Conservation (phyloP, 768 basidiomycete species). For the Tricholoma bakamatsutake region DNA sequence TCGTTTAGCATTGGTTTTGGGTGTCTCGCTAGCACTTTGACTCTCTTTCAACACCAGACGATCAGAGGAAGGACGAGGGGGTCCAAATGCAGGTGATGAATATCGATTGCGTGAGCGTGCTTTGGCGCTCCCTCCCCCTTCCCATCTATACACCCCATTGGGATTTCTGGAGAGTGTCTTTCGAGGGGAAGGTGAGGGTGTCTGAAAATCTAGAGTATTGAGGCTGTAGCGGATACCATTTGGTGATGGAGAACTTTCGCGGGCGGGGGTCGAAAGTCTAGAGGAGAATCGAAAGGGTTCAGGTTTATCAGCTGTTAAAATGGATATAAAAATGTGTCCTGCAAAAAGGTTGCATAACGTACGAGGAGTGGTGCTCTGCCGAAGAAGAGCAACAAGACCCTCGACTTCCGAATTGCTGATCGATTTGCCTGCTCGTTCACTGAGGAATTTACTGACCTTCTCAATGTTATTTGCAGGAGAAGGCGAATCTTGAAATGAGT, state of each 20-base stretch:
- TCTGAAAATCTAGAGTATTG: slow-evolving; percentile 9
- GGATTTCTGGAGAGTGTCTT: slow-evolving; percentile 64
- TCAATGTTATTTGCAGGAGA: slow-evolving; percentile 40
- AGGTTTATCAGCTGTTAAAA: slow-evolving; percentile 25
- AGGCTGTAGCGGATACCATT: slow-evolving; percentile 16
- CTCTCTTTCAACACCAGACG: slow-evolving; percentile 32
- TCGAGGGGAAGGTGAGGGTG: slow-evolving; percentile 33
- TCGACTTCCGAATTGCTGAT: slow-evolving; percentile 49
- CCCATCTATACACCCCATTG: slow-evolving; percentile 68
- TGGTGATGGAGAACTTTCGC: slow-evolving; percentile 29
- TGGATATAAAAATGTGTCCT: not conserved
- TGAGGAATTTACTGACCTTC: slow-evolving; percentile 42
- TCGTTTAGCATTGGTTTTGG: slow-evolving; percentile 50
- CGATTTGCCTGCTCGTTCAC: slow-evolving; percentile 38
- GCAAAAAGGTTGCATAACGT: slow-evolving; percentile 8
- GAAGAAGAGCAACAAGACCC: slow-evolving; percentile 49
- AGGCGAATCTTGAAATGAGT: slow-evolving; percentile 14
- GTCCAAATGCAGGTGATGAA: slow-evolving; percentile 67
- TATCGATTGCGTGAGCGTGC: slow-evolving; percentile 53
- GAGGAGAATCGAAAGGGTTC: slow-evolving; percentile 64
- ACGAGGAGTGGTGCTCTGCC: slow-evolving; percentile 47
- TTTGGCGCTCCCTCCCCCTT: slow-evolving; percentile 71
- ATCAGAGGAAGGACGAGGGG: slow-evolving; percentile 39
- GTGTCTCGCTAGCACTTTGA: slow-evolving; percentile 27
- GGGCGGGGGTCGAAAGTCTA: slow-evolving; percentile 33